Evolutionary conservation across 179 eudicot species (phyloP).

Genomic region (Corrigiola litoralis): DNA sequence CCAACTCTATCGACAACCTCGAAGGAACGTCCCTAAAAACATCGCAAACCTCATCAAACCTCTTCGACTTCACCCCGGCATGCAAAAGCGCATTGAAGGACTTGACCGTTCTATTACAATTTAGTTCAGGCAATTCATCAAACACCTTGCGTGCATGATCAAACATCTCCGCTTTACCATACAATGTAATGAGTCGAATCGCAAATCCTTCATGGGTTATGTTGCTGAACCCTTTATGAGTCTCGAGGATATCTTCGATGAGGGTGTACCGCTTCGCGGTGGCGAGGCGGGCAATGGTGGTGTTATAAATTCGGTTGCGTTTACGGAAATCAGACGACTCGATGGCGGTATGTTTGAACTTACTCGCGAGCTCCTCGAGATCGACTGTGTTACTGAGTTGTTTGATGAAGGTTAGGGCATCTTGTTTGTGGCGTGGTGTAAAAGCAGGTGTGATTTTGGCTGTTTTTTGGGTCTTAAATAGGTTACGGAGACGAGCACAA

Average conservation of each 20-base stretch:
- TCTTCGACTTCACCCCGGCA: conserved; percentile 21
- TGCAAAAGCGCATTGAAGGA: conserved; percentile 27
- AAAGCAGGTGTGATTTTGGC: background rate
- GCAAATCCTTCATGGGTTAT: conserved; percentile 25
- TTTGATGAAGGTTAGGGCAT: background rate
- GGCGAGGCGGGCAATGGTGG: conserved; percentile 12
- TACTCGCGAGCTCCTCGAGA: background rate
- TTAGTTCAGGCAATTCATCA: conserved; percentile 35
- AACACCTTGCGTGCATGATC: conserved; percentile 35
- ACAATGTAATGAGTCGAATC: conserved; percentile 12
- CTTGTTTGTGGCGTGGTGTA: background rate
- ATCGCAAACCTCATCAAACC: conserved; percentile 9
- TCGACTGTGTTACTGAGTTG: background rate
- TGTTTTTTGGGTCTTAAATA: background rate
- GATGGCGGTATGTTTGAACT: conserved; percentile 6
- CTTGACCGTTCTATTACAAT: conserved; percentile 14
- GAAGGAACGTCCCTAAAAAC: conserved; percentile 16
- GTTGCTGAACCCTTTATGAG: conserved; percentile 18
- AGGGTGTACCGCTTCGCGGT: conserved; percentile 9
- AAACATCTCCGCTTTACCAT: conserved; percentile 31
- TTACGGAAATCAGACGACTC: background rate
- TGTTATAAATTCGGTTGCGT: conserved; percentile 12
- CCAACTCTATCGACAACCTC: background rate
- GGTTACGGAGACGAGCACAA: background rate
- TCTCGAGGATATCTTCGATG: conserved; percentile 23